Evolutionary conservation across 148 eudicot genomes (phyloP).

Genomic region (Chenopodium suecicum): DNA sequence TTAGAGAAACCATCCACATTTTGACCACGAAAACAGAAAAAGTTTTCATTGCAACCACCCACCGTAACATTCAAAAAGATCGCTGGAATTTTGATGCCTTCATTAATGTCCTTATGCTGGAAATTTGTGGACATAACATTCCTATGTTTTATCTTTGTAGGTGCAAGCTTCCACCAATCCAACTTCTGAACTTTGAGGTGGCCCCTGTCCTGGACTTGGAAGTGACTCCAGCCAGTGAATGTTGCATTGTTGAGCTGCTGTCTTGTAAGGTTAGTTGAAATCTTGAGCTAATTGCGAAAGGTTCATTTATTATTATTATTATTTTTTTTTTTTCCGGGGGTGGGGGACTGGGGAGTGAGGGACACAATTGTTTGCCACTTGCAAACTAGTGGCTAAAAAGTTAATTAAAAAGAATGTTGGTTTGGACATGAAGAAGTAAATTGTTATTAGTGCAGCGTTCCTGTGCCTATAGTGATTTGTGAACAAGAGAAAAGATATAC

Average conservation of each 20-base stretch:
- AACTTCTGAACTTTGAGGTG: conserved; percentile 76
- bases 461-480: background rate
- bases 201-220: conserved; percentile 75
- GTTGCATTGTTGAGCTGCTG: conserved; percentile 70
- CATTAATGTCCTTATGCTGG: background rate
- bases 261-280: conserved; percentile 75
- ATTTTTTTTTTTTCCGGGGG: no score
- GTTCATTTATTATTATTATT: background rate
- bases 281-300: background rate
- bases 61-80: background rate
- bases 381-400: background rate
- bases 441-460: no score
- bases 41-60: background rate
- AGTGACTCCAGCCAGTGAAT: conserved; percentile 66
- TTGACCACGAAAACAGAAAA: background rate
- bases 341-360: background rate
- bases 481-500: background rate
- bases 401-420: background rate
- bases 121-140: background rate
- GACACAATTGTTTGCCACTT: conserved; percentile 1
- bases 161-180: conserved; percentile 65
- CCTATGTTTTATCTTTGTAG: conserved; percentile 30
- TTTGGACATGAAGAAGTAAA: background rate
- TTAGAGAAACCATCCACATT: background rate
- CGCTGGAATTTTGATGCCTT: background rate